Conservation (phyloP, 2,329 filamentous ascomycete genomes). For the Didymella arachidicola region DNA sequence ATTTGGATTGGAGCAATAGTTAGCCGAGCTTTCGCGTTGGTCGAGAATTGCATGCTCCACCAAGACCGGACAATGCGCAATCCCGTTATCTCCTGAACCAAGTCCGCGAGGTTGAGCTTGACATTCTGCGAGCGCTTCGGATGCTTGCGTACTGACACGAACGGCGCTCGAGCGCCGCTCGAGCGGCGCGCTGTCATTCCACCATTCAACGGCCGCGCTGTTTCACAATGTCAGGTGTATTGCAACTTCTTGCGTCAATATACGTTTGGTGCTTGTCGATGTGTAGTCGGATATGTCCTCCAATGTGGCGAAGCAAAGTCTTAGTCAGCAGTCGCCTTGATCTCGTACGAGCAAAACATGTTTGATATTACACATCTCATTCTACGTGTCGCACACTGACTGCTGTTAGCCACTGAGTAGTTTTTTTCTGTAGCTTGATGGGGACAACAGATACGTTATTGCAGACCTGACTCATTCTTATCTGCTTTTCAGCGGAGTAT, state of each 20-base stretch:
- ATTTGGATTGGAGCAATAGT: too few relatives aligned
- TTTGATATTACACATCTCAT: neutral
- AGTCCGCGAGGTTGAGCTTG: neutral
- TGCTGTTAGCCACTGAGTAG: neutral
- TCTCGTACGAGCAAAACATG: conserved; percentile 3
- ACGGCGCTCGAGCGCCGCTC: conserved; percentile 9
- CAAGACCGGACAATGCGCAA: conserved; percentile 8
- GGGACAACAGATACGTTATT: neutral
- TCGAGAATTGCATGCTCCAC: conserved; percentile 9
- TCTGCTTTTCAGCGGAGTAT: neutral
- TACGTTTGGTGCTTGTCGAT: neutral
- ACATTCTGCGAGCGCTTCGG: neutral
- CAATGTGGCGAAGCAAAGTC: neutral
- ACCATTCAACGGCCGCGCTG: conserved; percentile 1
- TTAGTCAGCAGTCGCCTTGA: neutral
- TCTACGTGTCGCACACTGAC: neutral
- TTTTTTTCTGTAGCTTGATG: too few relatives aligned
- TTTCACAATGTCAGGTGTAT: neutral
- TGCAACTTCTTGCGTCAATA: neutral
- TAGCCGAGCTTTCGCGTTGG: too few relatives aligned
- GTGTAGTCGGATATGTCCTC: neutral
- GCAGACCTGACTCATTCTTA: neutral
- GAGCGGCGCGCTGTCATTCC: conserved; percentile 13
- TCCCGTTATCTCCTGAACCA: conserved; percentile 5
- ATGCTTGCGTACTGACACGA: neutral